Base-by-base conservation (phyloP, 2,329 filamentous ascomycete genomes). In the Apiospora arundinis region DNA sequence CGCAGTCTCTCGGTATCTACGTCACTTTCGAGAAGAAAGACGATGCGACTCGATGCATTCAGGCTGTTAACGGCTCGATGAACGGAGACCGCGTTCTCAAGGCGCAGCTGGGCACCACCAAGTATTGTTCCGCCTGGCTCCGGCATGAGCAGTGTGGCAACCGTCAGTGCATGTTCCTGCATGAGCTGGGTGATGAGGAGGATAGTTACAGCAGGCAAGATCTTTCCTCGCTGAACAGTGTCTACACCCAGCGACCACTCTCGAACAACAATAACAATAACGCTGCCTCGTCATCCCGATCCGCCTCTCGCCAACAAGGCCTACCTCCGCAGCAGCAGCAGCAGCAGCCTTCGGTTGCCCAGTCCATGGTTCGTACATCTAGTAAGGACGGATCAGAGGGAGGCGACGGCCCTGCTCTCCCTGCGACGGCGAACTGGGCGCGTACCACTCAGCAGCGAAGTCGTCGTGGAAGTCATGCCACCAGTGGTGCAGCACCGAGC, bases 91-190 rank as follows among this genome's bases (percentile, higher is more conserved):
- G 95, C 68, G 88, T 94, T 18, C 84, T 99, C 25, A 92, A 94
- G 85, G 95, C 90, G 4, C 91, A 91, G 78, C 83, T 91, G 69
- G 96, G 96, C 32, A 99, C 96, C 0, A 99, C 96, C 5, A 99
- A 99, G 81, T 99, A 99, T 82, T 99, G 96, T 81, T 99, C 96
- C 0, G 95, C 96, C 4, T 99, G 97, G 86, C 87, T 99, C 23
- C 93, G 97, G 71, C 95, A 97, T 75, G 96, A 99, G 82, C 92
- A 92, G 75, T 99, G 96, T 82, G 95, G 93, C 71, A 99, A 99
- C 78, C 91, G 95, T 69, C 95, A 96, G 74, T 99, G 96, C 85
- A 99, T 98, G 90, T 99, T 99, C 81, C 84, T 99, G 68, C 96
- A 99, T 79, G 97, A 99, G 82, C 93, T 96, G 49, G 97, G 96